Conservation (phyloP, 345 rosid genomes). For the Eucalyptus sp. region DNA sequence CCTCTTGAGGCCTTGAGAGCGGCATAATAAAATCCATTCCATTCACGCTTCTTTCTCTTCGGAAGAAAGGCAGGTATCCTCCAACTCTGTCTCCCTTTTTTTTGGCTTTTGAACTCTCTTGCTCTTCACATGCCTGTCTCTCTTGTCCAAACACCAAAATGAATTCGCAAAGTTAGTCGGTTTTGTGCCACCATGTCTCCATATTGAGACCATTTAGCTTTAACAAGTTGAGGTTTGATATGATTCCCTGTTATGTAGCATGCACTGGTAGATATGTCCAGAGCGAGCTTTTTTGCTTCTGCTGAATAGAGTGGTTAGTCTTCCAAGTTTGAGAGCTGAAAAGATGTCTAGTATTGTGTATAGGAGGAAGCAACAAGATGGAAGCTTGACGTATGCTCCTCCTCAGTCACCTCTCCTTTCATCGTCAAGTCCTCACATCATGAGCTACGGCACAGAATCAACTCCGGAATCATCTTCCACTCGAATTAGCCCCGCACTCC, state of each 20-base stretch:
- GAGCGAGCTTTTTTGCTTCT: not conserved
- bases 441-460: conserved; percentile 2
- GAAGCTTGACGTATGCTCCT: conserved; percentile 10
- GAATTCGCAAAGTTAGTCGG: not conserved
- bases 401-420: conserved; percentile 2
- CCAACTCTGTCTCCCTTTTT: not conserved
- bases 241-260: not conserved
- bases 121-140: not conserved
- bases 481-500: conserved; percentile 37
- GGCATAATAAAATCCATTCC: not conserved
- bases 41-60: not conserved
- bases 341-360: conserved; percentile 15
- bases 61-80: not conserved
- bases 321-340: not conserved
- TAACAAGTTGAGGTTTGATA: not conserved
- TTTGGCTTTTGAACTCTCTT: not conserved
- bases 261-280: not conserved
- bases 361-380: conserved; percentile 1
- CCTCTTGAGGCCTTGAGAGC: not conserved
- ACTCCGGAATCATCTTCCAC: conserved; percentile 11
- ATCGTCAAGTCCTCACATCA: not conserved
- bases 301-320: not conserved
- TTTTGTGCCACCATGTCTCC: not conserved
- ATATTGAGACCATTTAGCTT: not conserved
- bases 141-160: not conserved